Evolutionary conservation across 2,329 filamentous ascomycete genomes (phyloP).

Genomic region (Coniochaeta sp.): DNA sequence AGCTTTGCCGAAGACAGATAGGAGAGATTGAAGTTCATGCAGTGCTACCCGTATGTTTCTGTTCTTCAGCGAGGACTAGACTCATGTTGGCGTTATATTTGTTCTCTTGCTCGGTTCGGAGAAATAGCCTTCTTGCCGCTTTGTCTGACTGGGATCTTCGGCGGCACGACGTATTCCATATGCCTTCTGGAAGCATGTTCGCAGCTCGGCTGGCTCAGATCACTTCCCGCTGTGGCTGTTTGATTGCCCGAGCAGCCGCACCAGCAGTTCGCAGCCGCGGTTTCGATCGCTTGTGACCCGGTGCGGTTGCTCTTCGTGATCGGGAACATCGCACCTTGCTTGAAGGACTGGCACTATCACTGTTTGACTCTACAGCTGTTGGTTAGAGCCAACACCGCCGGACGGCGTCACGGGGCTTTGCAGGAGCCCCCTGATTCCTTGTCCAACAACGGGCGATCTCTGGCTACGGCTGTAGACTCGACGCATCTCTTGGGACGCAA

Average conservation of each 20-base stretch:
- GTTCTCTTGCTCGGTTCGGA: background rate
- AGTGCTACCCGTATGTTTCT: background rate
- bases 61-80: no score
- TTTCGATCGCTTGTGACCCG: constrained; percentile 4
- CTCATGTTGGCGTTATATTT: background rate
- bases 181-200: constrained; percentile 17
- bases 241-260: constrained; percentile 22
- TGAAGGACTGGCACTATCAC: background rate
- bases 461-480: background rate
- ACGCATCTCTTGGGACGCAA: background rate
- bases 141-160: background rate
- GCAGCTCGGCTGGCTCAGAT: constrained; percentile 8
- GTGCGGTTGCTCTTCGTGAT: constrained; percentile 2
- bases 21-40: background rate
- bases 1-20: background rate
- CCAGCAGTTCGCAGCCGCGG: constrained; percentile 4
- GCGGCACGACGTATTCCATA: constrained; percentile 12
- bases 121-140: background rate
- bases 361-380: no score
- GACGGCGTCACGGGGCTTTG: background rate
- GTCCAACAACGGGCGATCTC: background rate
- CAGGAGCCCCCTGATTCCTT: background rate
- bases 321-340: background rate
- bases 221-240: constrained; percentile 11
- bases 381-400: no score